These are phyloP conservation scores for Talaromyces liani DNA, from an alignment of 495 filamentous ascomycete genomes.

Conservation along the genomic window DNA sequence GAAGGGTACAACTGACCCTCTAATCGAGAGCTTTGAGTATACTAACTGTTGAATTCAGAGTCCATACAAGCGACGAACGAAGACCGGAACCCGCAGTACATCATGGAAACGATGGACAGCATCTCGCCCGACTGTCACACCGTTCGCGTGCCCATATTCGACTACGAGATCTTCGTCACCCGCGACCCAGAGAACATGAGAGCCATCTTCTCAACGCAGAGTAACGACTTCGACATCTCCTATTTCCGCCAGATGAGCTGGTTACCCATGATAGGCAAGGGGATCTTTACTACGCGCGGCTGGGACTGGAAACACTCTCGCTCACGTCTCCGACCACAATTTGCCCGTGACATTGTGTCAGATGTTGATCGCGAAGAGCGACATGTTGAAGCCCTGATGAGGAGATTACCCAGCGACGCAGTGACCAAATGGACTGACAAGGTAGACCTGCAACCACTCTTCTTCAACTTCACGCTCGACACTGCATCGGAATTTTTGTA, in stretches of 20 bases:
- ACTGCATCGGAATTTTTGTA: conserved; percentile 43
- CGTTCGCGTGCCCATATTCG: conserved; percentile 8
- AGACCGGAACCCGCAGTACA: conserved; percentile 8
- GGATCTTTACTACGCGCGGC: conserved; percentile 51
- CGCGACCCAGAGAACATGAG: conserved; percentile 64
- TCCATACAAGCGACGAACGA: conserved; percentile 8
- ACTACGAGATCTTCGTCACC: conserved; percentile 37
- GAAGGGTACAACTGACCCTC: neutral
- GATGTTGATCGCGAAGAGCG: conserved; percentile 17
- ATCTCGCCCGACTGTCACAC: conserved; percentile 9
- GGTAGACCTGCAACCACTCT: conserved; percentile 42
- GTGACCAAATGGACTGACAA: conserved; percentile 19
- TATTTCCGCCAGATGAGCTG: conserved; percentile 9
- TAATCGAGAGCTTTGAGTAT: neutral
- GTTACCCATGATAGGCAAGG: conserved; percentile 38
- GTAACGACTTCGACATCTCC: conserved; percentile 52
- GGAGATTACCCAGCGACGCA: conserved; percentile 23
- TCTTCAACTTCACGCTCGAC: conserved; percentile 44
- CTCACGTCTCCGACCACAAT: conserved; percentile 39
- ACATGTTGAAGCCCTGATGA: conserved; percentile 21
- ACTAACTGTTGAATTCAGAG: neutral
- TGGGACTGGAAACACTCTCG: conserved; percentile 43
- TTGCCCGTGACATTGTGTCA: conserved; percentile 15
- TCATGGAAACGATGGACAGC: conserved; percentile 9
- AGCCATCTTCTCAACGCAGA: conserved; percentile 70